These are phyloP conservation scores for Pyrenochaeta sp. DNA, from an alignment of 2,329 filamentous ascomycete species.

Conservation along the genomic window DNA sequence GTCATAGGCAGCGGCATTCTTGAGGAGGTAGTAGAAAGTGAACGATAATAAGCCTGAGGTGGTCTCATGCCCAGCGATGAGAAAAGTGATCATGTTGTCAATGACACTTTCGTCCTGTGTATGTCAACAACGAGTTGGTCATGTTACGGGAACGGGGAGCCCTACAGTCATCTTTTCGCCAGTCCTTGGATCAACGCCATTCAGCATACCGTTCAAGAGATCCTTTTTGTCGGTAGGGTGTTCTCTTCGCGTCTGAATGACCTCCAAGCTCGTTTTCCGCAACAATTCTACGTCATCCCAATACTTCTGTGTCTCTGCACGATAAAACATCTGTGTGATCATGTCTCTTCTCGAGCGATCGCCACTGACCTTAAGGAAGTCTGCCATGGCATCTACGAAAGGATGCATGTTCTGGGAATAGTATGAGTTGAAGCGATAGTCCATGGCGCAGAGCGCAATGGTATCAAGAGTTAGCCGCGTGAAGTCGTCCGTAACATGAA, in stretches of 20 bases:
- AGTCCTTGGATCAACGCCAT: conserved; percentile 68
- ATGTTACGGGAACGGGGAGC: neutral
- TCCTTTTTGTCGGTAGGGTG: conserved; percentile 67
- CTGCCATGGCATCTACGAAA: conserved; percentile 49
- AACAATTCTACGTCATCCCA: conserved; percentile 62
- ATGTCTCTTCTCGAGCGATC: conserved; percentile 41
- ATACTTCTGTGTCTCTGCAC: conserved; percentile 57
- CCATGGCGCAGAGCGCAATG: conserved; percentile 51
- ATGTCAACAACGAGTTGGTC: neutral
- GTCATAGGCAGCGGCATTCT: conserved; percentile 59
- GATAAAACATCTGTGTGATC: conserved; percentile 47
- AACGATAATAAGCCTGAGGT: conserved; percentile 51
- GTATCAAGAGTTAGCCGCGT: conserved; percentile 50
- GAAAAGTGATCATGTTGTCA: conserved; percentile 74
- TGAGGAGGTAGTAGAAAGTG: conserved; percentile 61
- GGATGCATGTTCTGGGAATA: conserved; percentile 49
- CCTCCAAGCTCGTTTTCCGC: conserved; percentile 63
- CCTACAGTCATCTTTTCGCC: conserved; percentile 60
- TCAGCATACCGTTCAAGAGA: conserved; percentile 67
- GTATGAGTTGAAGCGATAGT: conserved; percentile 54
- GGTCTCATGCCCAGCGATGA: conserved; percentile 57
- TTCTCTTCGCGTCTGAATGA: conserved; percentile 65
- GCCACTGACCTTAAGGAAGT: conserved; percentile 48
- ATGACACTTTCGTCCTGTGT: conserved; percentile 65
- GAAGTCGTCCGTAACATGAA: conserved; percentile 50